phyloP scores from a whole-genome alignment of 768 basidiomycete genomes.

The Amanita thiersii region DNA sequence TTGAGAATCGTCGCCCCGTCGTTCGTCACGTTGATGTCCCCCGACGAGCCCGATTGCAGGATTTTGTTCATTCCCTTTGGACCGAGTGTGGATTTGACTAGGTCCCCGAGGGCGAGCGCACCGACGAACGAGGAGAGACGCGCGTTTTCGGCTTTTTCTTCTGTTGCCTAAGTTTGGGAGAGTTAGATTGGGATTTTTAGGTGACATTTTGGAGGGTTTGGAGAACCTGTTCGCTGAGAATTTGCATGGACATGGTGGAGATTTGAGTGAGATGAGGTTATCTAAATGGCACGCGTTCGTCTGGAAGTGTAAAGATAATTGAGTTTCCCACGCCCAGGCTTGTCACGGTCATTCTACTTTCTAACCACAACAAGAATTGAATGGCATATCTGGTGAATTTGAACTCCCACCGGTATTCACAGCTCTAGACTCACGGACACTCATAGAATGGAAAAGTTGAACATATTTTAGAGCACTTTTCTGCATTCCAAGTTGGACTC shows the following conservation, averaged over 20 bases:
- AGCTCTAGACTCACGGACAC: no score
- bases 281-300: no score
- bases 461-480: no score
- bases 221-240: slow-evolving; percentile 54
- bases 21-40: slow-evolving; percentile 95
- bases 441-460: no score
- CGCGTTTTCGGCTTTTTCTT: slow-evolving; percentile 97
- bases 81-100: slow-evolving; percentile 97
- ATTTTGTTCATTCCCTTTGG: slow-evolving; percentile 99
- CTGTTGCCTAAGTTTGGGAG: slow-evolving; percentile 60
- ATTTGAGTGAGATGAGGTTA: neutral
- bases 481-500: no score
- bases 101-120: slow-evolving; percentile 92
- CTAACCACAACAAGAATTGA: no score
- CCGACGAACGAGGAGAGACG: slow-evolving; percentile 97
- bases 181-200: neutral
- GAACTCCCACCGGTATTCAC: no score
- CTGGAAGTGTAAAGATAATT: no score
- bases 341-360: no score
- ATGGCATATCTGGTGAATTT: no score
- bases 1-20: slow-evolving; percentile 99
- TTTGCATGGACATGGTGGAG: slow-evolving; percentile 54
- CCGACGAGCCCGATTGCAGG: slow-evolving; percentile 81
- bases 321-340: no score
- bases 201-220: neutral